Conservation (phyloP, 2,329 filamentous ascomycete genomes). For the Neophaeococcomyces mojaviensis region DNA sequence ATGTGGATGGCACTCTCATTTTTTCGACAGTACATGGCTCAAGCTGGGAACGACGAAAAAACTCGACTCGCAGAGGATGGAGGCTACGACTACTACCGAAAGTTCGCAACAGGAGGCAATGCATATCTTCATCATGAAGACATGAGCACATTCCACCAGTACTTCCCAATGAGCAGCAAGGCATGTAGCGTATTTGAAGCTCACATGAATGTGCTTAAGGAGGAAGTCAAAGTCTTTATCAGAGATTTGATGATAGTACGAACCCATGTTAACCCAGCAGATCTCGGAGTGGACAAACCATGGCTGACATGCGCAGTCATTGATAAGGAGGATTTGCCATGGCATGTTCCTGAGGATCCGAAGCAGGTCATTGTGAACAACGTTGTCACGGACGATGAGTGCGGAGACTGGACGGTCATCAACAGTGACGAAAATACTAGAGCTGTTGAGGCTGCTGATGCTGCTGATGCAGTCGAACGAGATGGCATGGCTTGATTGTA, state of each 20-base stretch:
- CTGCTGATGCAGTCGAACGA: too few relatives aligned
- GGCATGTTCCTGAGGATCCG: conserved; percentile 21
- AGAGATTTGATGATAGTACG: conserved; percentile 31
- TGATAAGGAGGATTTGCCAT: conserved; percentile 35
- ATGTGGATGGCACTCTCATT: conserved; percentile 44
- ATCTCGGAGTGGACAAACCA: conserved; percentile 26
- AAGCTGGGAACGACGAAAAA: conserved; percentile 32
- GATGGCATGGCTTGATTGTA: too few relatives aligned
- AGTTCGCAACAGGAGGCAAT: conserved; percentile 33
- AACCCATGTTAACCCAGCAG: conserved; percentile 32
- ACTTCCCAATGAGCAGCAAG: conserved; percentile 26
- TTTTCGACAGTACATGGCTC: conserved; percentile 41
- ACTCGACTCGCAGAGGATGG: conserved; percentile 36
- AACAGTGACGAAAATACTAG: neutral
- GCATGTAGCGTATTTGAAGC: conserved; percentile 24
- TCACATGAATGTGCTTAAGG: conserved; percentile 32
- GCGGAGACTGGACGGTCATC: neutral
- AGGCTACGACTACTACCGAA: conserved; percentile 39
- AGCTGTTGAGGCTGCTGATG: too few relatives aligned
- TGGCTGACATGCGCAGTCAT: conserved; percentile 42
- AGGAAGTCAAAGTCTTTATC: conserved; percentile 29
- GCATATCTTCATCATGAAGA: conserved; percentile 36
- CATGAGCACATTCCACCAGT: conserved; percentile 23
- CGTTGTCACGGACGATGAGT: neutral
- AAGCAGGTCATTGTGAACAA: conserved; percentile 8